phyloP scores from a whole-genome alignment of 1,139 yeast species.

The Sugiyamaella sp. region DNA sequence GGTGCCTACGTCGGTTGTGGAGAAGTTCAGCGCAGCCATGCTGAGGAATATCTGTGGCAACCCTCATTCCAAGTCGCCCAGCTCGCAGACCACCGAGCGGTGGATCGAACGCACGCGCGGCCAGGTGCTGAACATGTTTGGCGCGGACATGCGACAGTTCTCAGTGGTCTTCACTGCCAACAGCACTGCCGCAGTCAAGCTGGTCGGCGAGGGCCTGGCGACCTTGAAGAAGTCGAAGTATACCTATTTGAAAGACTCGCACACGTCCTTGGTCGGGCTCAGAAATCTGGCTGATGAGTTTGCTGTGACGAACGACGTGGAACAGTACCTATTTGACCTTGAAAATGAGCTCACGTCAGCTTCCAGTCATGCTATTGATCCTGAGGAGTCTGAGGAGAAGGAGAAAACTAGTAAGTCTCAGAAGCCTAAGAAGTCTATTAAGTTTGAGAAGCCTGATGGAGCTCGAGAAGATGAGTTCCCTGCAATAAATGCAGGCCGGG shows the following conservation, averaged over 20 bases:
- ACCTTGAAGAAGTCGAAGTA: constrained; percentile 14
- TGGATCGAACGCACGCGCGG: constrained; percentile 38
- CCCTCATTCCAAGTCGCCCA: constrained; percentile 46
- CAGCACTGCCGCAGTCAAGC: constrained; percentile 47
- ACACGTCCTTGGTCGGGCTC: constrained; percentile 49
- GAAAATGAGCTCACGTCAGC: not conserved
- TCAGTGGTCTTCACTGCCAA: constrained; percentile 48
- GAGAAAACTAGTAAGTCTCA: no score
- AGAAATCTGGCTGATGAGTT: constrained; percentile 38
- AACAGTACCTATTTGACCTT: not conserved
- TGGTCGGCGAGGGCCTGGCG: constrained; percentile 42
- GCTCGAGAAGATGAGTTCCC: no score
- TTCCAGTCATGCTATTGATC: no score
- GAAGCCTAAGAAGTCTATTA: no score
- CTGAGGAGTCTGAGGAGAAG: no score
- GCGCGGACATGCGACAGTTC: constrained; percentile 43
- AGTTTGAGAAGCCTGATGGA: no score
- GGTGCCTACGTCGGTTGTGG: constrained; percentile 39
- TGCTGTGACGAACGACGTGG: constrained; percentile 13
- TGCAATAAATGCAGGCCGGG: no score
- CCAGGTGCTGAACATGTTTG: constrained; percentile 39
- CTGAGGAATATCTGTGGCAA: constrained; percentile 40
- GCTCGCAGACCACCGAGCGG: constrained; percentile 37
- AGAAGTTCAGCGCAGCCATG: constrained; percentile 33
- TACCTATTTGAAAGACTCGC: constrained; percentile 44